A percentile compares a stretch with the other conserved stretches of the same genome.
phyloP scores from a whole-genome alignment of 2,329 filamentous ascomycete species.

The Stylonectria norvegica region DNA sequence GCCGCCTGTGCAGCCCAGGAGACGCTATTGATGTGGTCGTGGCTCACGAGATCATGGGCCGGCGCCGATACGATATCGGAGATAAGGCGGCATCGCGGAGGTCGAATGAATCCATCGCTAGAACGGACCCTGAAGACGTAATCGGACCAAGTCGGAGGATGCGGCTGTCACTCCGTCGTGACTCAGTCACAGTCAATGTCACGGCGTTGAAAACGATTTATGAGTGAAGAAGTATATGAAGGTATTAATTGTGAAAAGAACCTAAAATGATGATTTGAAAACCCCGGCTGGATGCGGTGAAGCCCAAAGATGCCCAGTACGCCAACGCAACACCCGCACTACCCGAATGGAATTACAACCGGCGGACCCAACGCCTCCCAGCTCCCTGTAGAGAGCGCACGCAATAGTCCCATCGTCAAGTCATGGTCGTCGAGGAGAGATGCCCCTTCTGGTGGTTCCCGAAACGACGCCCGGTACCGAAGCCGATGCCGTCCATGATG shows the following conservation, averaged over 20 bases:
- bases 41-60: constrained; percentile 24
- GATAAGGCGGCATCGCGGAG: constrained; percentile 19
- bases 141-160: constrained; percentile 3
- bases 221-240: constrained; percentile 11
- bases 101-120: constrained; percentile 1
- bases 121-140: constrained; percentile 5
- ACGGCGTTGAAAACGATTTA: constrained; percentile 6
- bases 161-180: constrained; percentile 20
- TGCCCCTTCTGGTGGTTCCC: constrained; percentile 5
- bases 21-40: constrained; percentile 15
- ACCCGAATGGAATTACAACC: constrained; percentile 21
- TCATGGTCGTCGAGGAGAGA: constrained; percentile 23
- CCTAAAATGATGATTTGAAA: constrained; percentile 19
- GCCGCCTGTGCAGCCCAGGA: constrained; percentile 10
- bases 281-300: constrained; percentile 17
- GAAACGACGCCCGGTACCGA: constrained; percentile 20
- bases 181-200: constrained; percentile 17
- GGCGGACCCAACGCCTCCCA: constrained; percentile 20
- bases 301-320: constrained; percentile 24
- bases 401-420: constrained; percentile 22
- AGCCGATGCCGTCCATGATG: constrained; percentile 2
- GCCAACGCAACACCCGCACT: constrained; percentile 23
- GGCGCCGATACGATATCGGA: constrained; percentile 29
- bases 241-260: too few species aligned
- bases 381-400: constrained; percentile 14